phyloP scores from a whole-genome alignment of 2,329 filamentous ascomycete species.

The Monosporascus sp. region DNA sequence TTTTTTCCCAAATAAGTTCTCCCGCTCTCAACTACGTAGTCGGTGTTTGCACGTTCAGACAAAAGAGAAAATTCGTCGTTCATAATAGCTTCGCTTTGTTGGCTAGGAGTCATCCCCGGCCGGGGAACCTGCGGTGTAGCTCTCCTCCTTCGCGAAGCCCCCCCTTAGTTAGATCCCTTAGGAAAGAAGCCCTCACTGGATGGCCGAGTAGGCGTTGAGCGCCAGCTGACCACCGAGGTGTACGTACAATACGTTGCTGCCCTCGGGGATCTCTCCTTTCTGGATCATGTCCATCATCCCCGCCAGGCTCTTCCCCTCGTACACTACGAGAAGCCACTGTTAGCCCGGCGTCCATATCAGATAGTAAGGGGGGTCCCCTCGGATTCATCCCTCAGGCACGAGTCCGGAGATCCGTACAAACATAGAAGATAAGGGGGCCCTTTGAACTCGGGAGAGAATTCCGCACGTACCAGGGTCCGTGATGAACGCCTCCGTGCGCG shows the following conservation, averaged over 20 bases:
- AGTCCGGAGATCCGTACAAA: neutral
- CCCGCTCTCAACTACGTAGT: no score
- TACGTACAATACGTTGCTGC: conserved; percentile 65
- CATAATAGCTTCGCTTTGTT: no score
- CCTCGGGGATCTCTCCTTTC: conserved; percentile 51
- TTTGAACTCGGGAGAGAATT: no score
- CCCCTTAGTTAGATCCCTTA: no score
- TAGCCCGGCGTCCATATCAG: neutral
- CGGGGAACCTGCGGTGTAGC: no score
- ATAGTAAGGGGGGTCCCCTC: no score
- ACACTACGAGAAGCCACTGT: conserved; percentile 38
- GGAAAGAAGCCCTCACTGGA: conserved; percentile 16
- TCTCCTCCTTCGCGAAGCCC: no score
- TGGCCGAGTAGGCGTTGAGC: conserved; percentile 58
- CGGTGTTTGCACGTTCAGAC: no score
- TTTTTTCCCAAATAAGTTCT: no score
- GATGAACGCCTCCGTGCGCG: conserved; percentile 64
- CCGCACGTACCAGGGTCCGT: conserved; percentile 50
- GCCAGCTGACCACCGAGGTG: conserved; percentile 68
- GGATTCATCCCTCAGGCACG: neutral
- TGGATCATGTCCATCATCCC: conserved; percentile 65
- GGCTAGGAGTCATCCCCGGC: no score
- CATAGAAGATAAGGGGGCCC: neutral
- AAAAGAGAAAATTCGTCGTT: no score
- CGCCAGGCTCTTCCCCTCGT: conserved; percentile 70